Evolutionary conservation across 257 asterid species (phyloP), one percentile per base, ranked within the genome.

Genomic region (Nicotiana obtusifolia): DNA sequence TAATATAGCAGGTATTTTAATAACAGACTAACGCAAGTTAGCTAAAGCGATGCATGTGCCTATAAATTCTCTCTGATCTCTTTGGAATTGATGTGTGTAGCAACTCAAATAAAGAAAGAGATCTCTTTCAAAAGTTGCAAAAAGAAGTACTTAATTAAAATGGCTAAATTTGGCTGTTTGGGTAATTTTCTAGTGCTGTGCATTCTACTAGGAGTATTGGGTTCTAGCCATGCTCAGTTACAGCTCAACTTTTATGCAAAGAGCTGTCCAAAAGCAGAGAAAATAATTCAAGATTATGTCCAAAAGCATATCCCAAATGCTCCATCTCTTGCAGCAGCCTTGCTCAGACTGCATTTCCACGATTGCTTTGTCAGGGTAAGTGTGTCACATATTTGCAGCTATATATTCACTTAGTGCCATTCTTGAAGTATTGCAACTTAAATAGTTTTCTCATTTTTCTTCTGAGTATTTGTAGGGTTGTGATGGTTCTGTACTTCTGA

Each of bases 311-410:
- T 67, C 30, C 30, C 76, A 19, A 67, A 35, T n/a, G 76, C 76
- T 19, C 76, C 76, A 3, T 67, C 76, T 35, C 76, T 67, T 35
- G 54, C 76, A 2, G 26, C 76, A 9, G 30, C 54, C 10, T 19
- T 67, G 30, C 54, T 35, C 10, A 67, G 76, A 9, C 16, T 67
- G 76, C 53, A 67, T 9, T 67, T 67, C 10, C 54, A 35, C 2
- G 54, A 86, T 60, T 84, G 89, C 61, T 86, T 86, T 82, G 89
- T 86, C 1, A 79, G 86, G 80, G 89, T 75, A 79, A 78, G 76
- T 81, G 0, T 15, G 19, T 54, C 20, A 7, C 19, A 41, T 15
- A 30, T 65, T 64, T 16, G 41, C 41, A 35, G 8, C 41, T 5
- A 35, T 35, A 35, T 35, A 0, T 35, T 35, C 41, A 35, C 41